Base-by-base conservation (phyloP, 1,284 basidiomycete species). In the Pyrrhoderma lamaoense region DNA sequence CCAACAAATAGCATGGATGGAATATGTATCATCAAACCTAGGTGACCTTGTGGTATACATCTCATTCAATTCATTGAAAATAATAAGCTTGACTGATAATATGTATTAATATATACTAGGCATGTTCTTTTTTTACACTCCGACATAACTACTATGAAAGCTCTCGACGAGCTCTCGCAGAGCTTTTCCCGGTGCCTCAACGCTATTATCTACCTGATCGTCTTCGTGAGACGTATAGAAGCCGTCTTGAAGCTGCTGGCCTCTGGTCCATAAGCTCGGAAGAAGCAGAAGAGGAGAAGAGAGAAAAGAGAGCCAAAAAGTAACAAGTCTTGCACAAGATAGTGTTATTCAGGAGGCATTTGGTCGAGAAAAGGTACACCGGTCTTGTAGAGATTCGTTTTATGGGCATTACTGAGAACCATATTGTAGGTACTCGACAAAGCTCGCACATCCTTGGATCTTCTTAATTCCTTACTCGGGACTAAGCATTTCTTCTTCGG, bases 181-280 rank as follows among this genome's bases (percentile, higher is more conserved):
- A 74, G 11, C 65, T 80, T 56, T 76, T 86, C 51, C 73, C 79
- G 13, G 53, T 83, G 2, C 87, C 85, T 1, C 82, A 85, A 57
- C 73, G 77, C 4, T 89, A 87, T 61, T 90, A 83, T 59, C 74
- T 87, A 1, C 82, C 86, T 0, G 61, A 64, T 5, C 75, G 85
- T 14, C 73, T 89, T 42, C 75, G 85, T 23, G 69, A 74, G 23
- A 63, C 71, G 8, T 75, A 82, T 56, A 71, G 66, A 54, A 69
- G 74, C 3, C 74, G 84, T 8, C 67, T 90, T 19, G 76, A 84
- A 60, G 72, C 73, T 3, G 73, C 73, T 19, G 82, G 78, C 9
- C 64, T 89, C 16, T 89, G 87, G 85, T 70, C 66, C 56, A 56
- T 71, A 3, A 64, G 68, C 2, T 77, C 80, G 54, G 65, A 72